phyloP scores from a whole-genome alignment of 139 green algal species.

The Diplosphaera chodatii region DNA sequence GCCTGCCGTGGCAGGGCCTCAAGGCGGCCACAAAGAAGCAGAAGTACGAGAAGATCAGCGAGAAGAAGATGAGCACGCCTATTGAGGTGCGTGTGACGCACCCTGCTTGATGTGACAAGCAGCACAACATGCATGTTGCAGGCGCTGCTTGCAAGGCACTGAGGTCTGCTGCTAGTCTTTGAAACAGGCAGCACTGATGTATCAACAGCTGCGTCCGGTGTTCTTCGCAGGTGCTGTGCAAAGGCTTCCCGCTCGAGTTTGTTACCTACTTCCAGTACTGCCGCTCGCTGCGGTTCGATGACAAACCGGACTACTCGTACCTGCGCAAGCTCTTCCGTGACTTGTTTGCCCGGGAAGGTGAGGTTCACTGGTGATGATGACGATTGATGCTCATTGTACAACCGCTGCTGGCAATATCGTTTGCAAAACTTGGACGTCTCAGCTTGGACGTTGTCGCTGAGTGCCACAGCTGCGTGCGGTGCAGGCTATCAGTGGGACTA shows the following conservation, averaged over 20 bases:
- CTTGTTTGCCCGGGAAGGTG: slow-evolving; percentile 92
- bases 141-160: no score
- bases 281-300: slow-evolving; percentile 94
- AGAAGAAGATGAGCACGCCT: slow-evolving; percentile 99
- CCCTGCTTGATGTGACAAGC: no score
- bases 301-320: slow-evolving; percentile 99
- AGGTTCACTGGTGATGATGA: neutral
- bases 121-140: no score
- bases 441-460: no score
- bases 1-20: slow-evolving; percentile 89
- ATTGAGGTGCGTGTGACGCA: slow-evolving; percentile 88
- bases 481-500: slow-evolving; percentile 99
- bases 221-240: slow-evolving; percentile 75
- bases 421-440: no score
- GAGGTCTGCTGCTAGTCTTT: no score
- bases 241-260: slow-evolving; percentile 95
- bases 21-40: slow-evolving; percentile 99
- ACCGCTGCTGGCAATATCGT: neutral
- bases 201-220: no score
- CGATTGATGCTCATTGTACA: neutral
- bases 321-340: slow-evolving; percentile 98
- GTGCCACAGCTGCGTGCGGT: no score
- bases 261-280: slow-evolving; percentile 97
- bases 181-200: no score
- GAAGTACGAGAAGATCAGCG: slow-evolving; percentile 99